These are phyloP conservation scores for Parastagonospora nodorum DNA, from an alignment of 2,329 filamentous ascomycete genomes.

Conservation along the genomic window DNA sequence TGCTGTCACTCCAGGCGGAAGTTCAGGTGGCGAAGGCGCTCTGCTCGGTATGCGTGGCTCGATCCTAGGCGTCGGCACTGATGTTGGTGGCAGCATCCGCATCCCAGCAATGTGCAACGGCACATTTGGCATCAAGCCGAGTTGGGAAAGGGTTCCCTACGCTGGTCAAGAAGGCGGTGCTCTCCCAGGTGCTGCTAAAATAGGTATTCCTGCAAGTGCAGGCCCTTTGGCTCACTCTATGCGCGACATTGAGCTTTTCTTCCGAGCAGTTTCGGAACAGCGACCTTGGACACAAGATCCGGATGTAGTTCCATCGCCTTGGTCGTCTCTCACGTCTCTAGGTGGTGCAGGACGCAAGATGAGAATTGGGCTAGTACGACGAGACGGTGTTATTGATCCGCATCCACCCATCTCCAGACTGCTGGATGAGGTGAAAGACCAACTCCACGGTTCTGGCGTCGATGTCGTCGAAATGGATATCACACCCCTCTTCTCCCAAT, in stretches of 20 bases:
- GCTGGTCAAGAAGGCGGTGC: slow-evolving; percentile 57
- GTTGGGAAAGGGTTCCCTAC: slow-evolving; percentile 55
- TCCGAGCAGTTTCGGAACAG: slow-evolving; percentile 59
- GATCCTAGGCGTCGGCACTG: slow-evolving; percentile 58
- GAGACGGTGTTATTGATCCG: slow-evolving; percentile 57
- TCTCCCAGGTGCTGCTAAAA: slow-evolving; percentile 54
- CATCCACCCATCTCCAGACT: slow-evolving; percentile 56
- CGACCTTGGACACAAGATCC: slow-evolving; percentile 58
- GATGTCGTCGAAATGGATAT: slow-evolving; percentile 64
- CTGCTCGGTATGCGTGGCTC: slow-evolving; percentile 56
- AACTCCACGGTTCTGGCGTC: slow-evolving; percentile 49
- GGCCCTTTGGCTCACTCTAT: slow-evolving; percentile 55
- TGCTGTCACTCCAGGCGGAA: slow-evolving; percentile 57
- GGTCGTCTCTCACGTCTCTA: slow-evolving; percentile 35
- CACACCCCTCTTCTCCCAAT: slow-evolving; percentile 57
- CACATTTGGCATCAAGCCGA: slow-evolving; percentile 55
- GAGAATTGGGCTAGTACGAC: slow-evolving; percentile 55
- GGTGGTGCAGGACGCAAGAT: slow-evolving; percentile 32
- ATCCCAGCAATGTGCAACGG: slow-evolving; percentile 58
- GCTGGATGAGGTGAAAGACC: slow-evolving; percentile 51
- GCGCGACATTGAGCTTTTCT: slow-evolving; percentile 59
- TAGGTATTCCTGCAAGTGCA: slow-evolving; percentile 50
- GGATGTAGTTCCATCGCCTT: slow-evolving; percentile 48
- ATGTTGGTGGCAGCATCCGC: slow-evolving; percentile 60
- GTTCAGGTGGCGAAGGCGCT: slow-evolving; percentile 59